Evolutionary conservation across 768 basidiomycete species (phyloP), one percentile per base, ranked within the genome.

Genomic region (Infundibulicybe gibba): DNA sequence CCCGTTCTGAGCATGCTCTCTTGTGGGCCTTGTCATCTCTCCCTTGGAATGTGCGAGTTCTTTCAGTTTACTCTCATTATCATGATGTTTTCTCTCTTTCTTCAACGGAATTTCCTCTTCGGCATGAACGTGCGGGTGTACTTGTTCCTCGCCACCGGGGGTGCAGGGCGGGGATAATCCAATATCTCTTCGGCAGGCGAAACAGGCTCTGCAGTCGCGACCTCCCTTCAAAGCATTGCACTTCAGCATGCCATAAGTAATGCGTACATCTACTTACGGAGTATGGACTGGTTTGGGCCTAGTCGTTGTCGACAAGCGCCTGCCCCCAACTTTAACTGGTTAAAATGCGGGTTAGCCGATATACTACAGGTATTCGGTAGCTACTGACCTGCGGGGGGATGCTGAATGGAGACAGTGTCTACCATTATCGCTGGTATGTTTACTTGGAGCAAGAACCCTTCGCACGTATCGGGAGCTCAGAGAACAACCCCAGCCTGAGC

Each of bases 131-230:
- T 67, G 63, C 11, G 56, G 58, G 20, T 54, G 52, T 1, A 66
- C 66, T 10, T 57, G 60, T 1, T 62, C 62, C 10, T 57, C 64
- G 17, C 69, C 66, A 19, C n/a, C n/a, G 70, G 69, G 35, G 64
- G 41, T n/a, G 69, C 67, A 11, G 80, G 81, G 21, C 81, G 70
- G 8, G 81, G 81, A 50, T 83, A 83, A 57, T 77, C 74, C 15
- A 60, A 48, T 17, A 56, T 47, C 34, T 62, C 69, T 44, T 51
- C 43, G 46, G 49, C 53, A 31, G 59, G 50, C 32, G 52, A 42
- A 21, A 40, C 39, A 30, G 45, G 45, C 2, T 44, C 50, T 25
- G 54, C 47, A 41, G 58, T 54, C 15, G 58, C 60, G 43, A 13
- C 25, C 31, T 10, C 16, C 4, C 12, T 5, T 19, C 32, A 25